A percentile compares a stretch with the other conserved stretches of the same genome.
These are phyloP conservation scores for Trypanosoma rangeli DNA, from an alignment of 208 protist species.

Conservation along the genomic window DNA sequence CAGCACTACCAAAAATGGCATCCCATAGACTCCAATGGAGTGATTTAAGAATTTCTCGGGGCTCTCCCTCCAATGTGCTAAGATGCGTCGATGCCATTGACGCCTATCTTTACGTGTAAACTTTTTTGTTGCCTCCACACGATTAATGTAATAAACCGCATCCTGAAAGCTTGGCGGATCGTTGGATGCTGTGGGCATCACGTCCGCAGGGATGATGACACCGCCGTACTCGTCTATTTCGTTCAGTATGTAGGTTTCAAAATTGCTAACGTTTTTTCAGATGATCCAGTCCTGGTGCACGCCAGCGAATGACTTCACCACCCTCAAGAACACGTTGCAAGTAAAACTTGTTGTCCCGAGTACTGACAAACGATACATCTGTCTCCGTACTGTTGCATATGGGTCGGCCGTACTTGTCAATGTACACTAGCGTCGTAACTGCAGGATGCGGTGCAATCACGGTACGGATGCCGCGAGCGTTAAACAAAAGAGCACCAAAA, in stretches of 20 bases:
- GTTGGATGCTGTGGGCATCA: conserved; percentile 67
- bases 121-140: conserved; percentile 65
- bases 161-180: conserved; percentile 73
- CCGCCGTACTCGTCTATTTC: conserved; percentile 90
- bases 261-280: conserved; percentile 86
- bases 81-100: conserved; percentile 72
- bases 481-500: background rate
- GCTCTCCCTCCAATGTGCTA: conserved; percentile 82
- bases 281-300: conserved; percentile 74
- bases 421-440: conserved; percentile 81
- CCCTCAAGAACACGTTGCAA: conserved; percentile 79
- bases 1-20: conserved; percentile 49
- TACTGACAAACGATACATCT: conserved; percentile 75
- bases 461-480: conserved; percentile 57
- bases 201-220: conserved; percentile 74
- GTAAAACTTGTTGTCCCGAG: conserved; percentile 91
- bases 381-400: conserved; percentile 68
- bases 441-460: conserved; percentile 80
- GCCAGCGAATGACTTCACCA: conserved; percentile 85
- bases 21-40: conserved; percentile 62
- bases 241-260: conserved; percentile 82
- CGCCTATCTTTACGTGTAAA: conserved; percentile 86
- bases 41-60: conserved; percentile 81
- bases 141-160: conserved; percentile 75
- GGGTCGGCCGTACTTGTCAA: conserved; percentile 60